Evolutionary conservation across 495 filamentous ascomycete species (phyloP).

Genomic region (Choiromyces venosus): DNA sequence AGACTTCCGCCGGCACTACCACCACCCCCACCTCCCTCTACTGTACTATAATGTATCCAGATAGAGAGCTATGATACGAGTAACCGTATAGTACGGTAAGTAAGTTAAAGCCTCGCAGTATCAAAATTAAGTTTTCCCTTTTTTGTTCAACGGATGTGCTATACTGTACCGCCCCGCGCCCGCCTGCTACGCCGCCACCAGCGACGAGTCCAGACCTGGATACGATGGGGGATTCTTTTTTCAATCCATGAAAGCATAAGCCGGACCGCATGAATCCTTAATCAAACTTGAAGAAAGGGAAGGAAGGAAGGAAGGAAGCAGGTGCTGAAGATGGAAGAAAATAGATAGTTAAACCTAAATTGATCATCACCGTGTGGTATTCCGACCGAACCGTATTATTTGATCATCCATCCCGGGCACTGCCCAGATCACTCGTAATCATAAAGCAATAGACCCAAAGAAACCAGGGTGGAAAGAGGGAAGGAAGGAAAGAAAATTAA

Average conservation of each 20-base stretch:
- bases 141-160: background rate
- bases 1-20: background rate
- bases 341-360: background rate
- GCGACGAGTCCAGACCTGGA: background rate
- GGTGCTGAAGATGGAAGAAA: background rate
- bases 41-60: too few species aligned
- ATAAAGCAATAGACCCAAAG: background rate
- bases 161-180: background rate
- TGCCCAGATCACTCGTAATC: background rate
- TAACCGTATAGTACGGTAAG: background rate
- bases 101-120: background rate
- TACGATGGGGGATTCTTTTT: background rate
- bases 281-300: background rate
- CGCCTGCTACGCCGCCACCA: background rate
- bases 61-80: background rate
- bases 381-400: too few species aligned
- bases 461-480: background rate
- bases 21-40: background rate
- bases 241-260: background rate
- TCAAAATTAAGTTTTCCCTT: constrained; percentile 1
- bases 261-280: background rate
- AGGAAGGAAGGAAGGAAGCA: background rate
- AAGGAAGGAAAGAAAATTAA: too few species aligned
- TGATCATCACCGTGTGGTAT: background rate
- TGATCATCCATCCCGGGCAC: too few species aligned